Conservation (phyloP, 2,329 filamentous ascomycete species). For the Sporothrix phasma region DNA sequence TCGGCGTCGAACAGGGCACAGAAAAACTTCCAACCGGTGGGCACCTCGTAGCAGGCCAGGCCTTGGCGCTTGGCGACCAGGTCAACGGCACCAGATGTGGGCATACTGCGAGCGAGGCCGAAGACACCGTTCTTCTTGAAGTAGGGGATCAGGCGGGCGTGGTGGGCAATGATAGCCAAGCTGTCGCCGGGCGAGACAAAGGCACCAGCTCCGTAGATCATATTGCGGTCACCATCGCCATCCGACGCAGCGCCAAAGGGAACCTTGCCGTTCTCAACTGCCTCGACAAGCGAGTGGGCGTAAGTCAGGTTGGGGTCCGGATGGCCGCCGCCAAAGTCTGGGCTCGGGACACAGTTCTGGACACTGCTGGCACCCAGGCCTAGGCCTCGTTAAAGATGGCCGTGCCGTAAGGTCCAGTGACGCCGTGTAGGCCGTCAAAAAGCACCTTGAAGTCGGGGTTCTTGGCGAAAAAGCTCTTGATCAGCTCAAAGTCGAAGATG, state of each 20-base stretch:
- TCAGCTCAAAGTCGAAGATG: slow-evolving; percentile 95
- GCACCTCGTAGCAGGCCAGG: slow-evolving; percentile 87
- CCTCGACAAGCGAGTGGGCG: slow-evolving; percentile 86
- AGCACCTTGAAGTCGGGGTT: slow-evolving; percentile 93
- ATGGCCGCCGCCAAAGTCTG: slow-evolving; percentile 95
- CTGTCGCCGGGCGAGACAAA: slow-evolving; percentile 98
- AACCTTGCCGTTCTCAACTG: slow-evolving; percentile 80
- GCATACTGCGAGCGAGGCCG: slow-evolving; percentile 93
- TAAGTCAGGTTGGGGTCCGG: slow-evolving; percentile 97
- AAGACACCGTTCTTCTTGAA: slow-evolving; percentile 97
- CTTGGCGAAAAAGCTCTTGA: slow-evolving; percentile 81
- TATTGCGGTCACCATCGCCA: slow-evolving; percentile 97
- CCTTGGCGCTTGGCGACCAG: slow-evolving; percentile 92
- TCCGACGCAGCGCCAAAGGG: slow-evolving; percentile 96
- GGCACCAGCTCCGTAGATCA: slow-evolving; percentile 96
- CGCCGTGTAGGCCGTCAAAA: slow-evolving; percentile 88
- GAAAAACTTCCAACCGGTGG: slow-evolving; percentile 99
- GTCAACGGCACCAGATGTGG: slow-evolving; percentile 89
- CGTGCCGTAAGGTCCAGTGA: slow-evolving; percentile 89
- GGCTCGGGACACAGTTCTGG: slow-evolving; percentile 85
- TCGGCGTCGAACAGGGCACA: slow-evolving; percentile 88
- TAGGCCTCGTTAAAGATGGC: slow-evolving; percentile 93
- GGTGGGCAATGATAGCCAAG: slow-evolving; percentile 94
- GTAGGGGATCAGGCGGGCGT: slow-evolving; percentile 92
- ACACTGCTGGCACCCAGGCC: slow-evolving; percentile 62